phyloP scores from a whole-genome alignment of 257 asterid genomes.

The Osmanthus fragrans region DNA sequence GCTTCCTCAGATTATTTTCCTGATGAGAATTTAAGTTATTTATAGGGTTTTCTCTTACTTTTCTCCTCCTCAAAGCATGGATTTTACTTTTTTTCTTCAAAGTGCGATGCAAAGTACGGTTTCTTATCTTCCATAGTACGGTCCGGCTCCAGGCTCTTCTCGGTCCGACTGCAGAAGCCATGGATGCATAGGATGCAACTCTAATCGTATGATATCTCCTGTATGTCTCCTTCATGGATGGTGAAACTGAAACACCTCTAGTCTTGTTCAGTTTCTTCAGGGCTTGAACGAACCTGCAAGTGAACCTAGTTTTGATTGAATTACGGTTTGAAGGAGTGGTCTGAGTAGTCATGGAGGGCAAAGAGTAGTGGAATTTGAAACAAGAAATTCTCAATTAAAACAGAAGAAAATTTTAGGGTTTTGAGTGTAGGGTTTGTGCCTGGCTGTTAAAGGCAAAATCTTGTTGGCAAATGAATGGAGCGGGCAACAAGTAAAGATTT shows the following conservation, averaged over 20 bases:
- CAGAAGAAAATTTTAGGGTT: constrained; percentile 41
- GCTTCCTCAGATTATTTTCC: constrained; percentile 37
- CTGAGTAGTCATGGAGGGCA: constrained; percentile 20
- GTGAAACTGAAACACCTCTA: neutral
- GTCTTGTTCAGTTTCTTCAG: constrained; percentile 40
- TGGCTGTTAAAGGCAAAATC: neutral
- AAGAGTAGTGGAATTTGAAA: neutral
- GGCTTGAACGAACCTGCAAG: constrained; percentile 50
- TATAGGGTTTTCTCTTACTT: constrained; percentile 34
- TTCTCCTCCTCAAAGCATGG: constrained; percentile 10
- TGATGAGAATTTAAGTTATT: too few relatives aligned
- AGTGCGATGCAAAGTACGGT: constrained; percentile 19
- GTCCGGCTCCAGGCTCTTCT: constrained; percentile 72
- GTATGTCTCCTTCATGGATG: constrained; percentile 4
- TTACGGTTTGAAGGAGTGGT: constrained; percentile 27
- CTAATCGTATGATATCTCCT: constrained; percentile 41
- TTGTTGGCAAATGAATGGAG: constrained; percentile 16
- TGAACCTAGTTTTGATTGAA: constrained; percentile 48
- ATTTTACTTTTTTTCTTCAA: constrained; percentile 1
- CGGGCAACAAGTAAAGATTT: constrained; percentile 41
- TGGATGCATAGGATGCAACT: constrained; percentile 63
- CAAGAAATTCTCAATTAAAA: too few relatives aligned
- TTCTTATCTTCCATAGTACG: constrained; percentile 43
- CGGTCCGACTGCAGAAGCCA: constrained; percentile 71
- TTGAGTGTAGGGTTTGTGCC: constrained; percentile 1